These are phyloP conservation scores for Diospyros kaki DNA, from an alignment of 148 eudicot species.

Conservation along the genomic window DNA sequence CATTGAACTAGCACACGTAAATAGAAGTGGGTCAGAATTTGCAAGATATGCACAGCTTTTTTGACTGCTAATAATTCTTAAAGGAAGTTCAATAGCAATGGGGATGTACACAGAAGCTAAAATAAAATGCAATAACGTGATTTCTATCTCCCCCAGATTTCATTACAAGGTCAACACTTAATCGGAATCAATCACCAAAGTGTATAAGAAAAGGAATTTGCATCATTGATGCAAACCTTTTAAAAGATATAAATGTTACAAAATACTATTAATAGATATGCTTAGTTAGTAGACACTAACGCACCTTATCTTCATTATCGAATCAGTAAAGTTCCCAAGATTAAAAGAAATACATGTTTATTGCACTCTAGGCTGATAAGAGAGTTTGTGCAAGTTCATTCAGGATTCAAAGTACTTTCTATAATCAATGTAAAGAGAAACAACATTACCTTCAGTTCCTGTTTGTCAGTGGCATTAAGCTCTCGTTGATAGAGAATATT, in stretches of 20 bases:
- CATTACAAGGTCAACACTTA: neutral
- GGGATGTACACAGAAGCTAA: neutral
- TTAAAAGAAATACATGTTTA: no score
- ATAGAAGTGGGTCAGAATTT: neutral
- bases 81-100: neutral
- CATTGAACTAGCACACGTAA: neutral
- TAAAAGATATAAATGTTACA: no score
- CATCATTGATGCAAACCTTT: neutral
- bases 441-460: conserved; percentile 39
- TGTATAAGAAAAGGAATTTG: neutral
- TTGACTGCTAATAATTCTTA: neutral
- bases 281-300: neutral
- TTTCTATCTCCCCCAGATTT: neutral
- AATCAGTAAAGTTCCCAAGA: neutral
- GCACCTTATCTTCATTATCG: neutral
- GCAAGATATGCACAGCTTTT: neutral
- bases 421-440: neutral
- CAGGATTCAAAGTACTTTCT: neutral
- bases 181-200: neutral
- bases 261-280: no score
- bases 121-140: neutral
- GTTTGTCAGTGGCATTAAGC: conserved; percentile 20
- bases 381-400: no score
- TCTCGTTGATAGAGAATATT: conserved; percentile 38
- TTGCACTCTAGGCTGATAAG: no score